Evolutionary conservation across 495 filamentous ascomycete species (phyloP), one percentile per base, ranked within the genome.

Genomic region (Hypoxylon fuscum): DNA sequence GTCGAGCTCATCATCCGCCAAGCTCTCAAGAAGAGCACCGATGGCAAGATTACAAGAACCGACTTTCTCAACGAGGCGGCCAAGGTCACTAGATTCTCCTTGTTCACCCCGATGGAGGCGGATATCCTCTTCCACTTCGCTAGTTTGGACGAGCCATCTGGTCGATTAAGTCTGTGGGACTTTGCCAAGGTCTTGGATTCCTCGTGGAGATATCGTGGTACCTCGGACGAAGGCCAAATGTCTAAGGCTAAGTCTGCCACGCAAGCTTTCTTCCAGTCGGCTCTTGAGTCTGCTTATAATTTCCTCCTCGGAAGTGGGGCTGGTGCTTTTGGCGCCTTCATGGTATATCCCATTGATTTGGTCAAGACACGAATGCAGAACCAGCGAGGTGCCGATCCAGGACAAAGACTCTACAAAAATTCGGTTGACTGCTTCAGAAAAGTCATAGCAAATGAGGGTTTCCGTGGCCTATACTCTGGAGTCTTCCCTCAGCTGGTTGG

Each of bases 281-380:
- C 88, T 15, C 72, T 91, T 6, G 91, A 95, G 69, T 96, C 92
- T 2, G 90, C 81, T 2, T 94, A 96, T 70, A 92, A 93, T 74
- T 98, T 98, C 67, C 85, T 80, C 0, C 84, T 98, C 2, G 95
- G 95, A 32, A 90, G 89, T 74, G 66, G 95, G 61, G 95, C 96
- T 9, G 95, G 95, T 72, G 95, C 95, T 17, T 98, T 98, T 68
- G 95, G 95, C 68, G 95, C 95, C 11, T 97, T 98, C 74, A 96
- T 98, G 88, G 95, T 98, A 35, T 98, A 98, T 74, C 95, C 95
- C 21, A 98, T 98, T 73, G 95, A 98, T 77, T 79, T 98, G 41
- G 95, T 98, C 61, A 98, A 98, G 85, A 98, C 95, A 7, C 87
- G 95, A 29, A 93, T 98, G 93, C 95, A 98, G 74, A 98, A 98